These are phyloP conservation scores for Agastache rugosa DNA, from an alignment of 257 asterid species.

Conservation along the genomic window DNA sequence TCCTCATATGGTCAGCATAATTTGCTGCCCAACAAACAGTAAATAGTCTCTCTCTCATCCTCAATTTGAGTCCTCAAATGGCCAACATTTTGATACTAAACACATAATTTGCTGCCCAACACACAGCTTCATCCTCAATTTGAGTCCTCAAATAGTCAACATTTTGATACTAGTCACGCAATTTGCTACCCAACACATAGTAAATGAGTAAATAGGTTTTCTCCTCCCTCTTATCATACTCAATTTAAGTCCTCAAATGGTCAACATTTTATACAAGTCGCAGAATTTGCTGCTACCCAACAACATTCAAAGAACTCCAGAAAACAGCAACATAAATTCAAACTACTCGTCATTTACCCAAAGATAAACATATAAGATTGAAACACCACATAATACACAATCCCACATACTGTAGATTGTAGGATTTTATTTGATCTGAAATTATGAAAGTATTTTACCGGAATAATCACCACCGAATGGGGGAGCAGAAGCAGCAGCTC, in stretches of 20 bases:
- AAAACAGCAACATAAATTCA: not conserved
- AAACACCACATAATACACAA: not conserved
- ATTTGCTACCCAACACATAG: not conserved
- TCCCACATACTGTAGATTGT: not conserved
- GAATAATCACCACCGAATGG: conserved; percentile 57
- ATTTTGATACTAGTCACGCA: conserved; percentile 2
- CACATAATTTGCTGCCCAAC: not conserved
- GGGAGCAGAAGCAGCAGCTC: conserved; percentile 54
- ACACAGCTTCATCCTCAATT: not conserved
- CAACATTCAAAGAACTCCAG: not conserved
- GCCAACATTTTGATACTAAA: conserved; percentile 1
- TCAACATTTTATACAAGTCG: conserved; percentile 2
- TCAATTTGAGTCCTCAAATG: not conserved
- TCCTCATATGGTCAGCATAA: not conserved
- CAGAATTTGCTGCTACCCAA: not conserved
- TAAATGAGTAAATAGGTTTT: no score
- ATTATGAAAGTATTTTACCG: conserved; percentile 42
- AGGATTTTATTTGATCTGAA: not conserved
- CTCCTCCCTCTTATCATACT: no score
- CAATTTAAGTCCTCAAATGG: no score
- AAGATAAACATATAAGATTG: not conserved
- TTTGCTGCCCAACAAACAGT: not conserved
- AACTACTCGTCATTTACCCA: not conserved
- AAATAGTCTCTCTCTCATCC: no score
- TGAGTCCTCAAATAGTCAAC: not conserved